These are phyloP conservation scores for Termitomyces eurrhizus DNA, from an alignment of 768 basidiomycete species.

Conservation along the genomic window DNA sequence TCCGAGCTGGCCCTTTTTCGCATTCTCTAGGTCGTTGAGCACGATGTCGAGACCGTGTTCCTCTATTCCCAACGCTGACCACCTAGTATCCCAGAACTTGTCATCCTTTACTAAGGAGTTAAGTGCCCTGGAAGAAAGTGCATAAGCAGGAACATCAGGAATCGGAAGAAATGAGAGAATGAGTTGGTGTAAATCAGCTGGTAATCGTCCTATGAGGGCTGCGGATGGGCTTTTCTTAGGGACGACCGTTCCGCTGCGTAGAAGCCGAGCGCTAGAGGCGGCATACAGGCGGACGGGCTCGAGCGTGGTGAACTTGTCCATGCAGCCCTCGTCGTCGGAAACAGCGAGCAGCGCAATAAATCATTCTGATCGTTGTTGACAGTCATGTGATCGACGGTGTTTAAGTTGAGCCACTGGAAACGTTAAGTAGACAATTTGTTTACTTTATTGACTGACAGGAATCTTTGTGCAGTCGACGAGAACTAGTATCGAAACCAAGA, in stretches of 20 bases:
- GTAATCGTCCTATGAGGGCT: constrained; percentile 70
- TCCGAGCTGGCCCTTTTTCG: constrained; percentile 85
- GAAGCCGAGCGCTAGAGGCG: constrained; percentile 27
- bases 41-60: constrained; percentile 34
- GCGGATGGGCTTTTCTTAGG: constrained; percentile 16
- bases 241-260: constrained; percentile 14
- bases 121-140: constrained; percentile 61
- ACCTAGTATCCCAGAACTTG: constrained; percentile 71
- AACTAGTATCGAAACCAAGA: too few species aligned
- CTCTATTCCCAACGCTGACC: constrained; percentile 52
- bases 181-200: constrained; percentile 70
- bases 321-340: constrained; percentile 22
- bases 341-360: constrained; percentile 1
- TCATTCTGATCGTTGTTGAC: constrained; percentile 6
- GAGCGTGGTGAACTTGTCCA: constrained; percentile 87
- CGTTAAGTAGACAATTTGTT: too few species aligned
- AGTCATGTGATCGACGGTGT: constrained; percentile 7
- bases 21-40: constrained; percentile 52
- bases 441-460: too few species aligned
- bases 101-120: constrained; percentile 67
- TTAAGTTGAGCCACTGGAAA: too few species aligned
- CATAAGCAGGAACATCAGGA: constrained; percentile 76
- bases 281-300: constrained; percentile 65
- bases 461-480: too few species aligned
- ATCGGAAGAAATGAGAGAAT: constrained; percentile 74